Conservation (phyloP, 1,284 basidiomycete species). For the Boletus semigastroideus region DNA sequence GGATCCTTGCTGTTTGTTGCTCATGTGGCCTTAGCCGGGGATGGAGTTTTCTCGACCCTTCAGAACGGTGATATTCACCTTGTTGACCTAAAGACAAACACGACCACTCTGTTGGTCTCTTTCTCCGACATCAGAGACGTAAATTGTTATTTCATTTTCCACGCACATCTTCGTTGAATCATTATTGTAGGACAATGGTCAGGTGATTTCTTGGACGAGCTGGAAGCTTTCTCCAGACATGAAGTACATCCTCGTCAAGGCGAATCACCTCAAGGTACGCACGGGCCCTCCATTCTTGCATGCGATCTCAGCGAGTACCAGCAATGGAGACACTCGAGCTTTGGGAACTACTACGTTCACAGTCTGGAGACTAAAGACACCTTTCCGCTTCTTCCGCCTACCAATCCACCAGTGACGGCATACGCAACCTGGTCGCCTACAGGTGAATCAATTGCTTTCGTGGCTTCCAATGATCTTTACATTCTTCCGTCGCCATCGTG, state of each 20-base stretch:
- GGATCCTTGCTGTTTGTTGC: background rate
- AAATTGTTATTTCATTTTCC: conserved; percentile 27
- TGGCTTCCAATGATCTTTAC: conserved; percentile 82
- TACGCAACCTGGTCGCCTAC: conserved; percentile 87
- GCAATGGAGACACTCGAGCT: conserved; percentile 92
- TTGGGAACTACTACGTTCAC: conserved; percentile 88
- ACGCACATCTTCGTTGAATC: background rate
- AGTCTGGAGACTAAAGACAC: conserved; percentile 60
- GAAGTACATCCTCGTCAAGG: conserved; percentile 80
- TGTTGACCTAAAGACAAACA: conserved; percentile 76
- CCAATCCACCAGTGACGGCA: conserved; percentile 66
- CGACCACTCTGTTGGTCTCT: conserved; percentile 61
- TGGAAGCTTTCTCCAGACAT: conserved; percentile 89
- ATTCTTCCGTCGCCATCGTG: conserved; percentile 65
- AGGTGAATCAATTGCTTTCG: conserved; percentile 80
- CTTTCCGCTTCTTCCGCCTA: conserved; percentile 64
- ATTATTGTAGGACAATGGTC: conserved; percentile 53
- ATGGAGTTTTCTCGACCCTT: conserved; percentile 81
- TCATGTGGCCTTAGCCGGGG: conserved; percentile 62
- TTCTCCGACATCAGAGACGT: conserved; percentile 63
- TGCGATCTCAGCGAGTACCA: conserved; percentile 29
- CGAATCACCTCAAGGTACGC: conserved; percentile 68
- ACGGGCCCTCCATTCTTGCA: background rate
- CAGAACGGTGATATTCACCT: conserved; percentile 68
- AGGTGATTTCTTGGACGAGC: conserved; percentile 48